Evolutionary conservation across 2,329 filamentous ascomycete genomes (phyloP).

Genomic region (Camptophora hylomeconis): DNA sequence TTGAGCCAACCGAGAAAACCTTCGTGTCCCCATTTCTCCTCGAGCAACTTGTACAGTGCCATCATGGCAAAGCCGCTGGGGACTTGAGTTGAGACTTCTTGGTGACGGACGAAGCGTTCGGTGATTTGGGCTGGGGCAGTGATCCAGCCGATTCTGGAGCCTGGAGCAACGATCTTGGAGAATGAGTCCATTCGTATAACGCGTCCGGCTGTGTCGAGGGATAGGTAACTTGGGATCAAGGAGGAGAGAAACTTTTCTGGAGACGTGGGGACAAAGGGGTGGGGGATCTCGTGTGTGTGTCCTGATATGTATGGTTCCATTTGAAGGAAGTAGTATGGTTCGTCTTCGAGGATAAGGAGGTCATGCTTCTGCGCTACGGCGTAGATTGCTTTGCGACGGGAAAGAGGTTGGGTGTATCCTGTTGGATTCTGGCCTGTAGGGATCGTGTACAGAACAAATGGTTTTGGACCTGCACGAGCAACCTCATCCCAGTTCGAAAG

Average conservation of each 20-base stretch:
- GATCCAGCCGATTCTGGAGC: conserved; percentile 74
- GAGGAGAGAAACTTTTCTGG: conserved; percentile 56
- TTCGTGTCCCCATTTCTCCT: conserved; percentile 85
- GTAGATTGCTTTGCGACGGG: conserved; percentile 62
- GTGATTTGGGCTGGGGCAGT: conserved; percentile 76
- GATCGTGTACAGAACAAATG: conserved; percentile 56
- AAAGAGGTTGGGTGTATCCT: conserved; percentile 61
- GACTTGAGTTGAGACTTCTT: conserved; percentile 73
- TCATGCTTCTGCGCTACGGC: conserved; percentile 71
- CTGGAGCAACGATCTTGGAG: conserved; percentile 79
- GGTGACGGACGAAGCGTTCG: conserved; percentile 68
- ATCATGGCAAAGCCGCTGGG: conserved; percentile 76
- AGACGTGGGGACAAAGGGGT: conserved; percentile 39
- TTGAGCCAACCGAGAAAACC: conserved; percentile 87
- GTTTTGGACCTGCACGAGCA: conserved; percentile 40
- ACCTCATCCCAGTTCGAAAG: conserved; percentile 52
- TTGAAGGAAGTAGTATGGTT: conserved; percentile 90
- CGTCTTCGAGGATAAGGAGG: conserved; percentile 77
- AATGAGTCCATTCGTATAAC: conserved; percentile 88
- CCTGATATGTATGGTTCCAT: conserved; percentile 55
- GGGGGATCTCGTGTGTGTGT: conserved; percentile 28
- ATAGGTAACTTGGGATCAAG: conserved; percentile 63
- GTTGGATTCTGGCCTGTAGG: conserved; percentile 85
- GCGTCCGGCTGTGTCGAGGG: conserved; percentile 72
- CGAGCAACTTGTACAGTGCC: conserved; percentile 74